These are phyloP conservation scores for Decorospora gaudefroyi DNA, from an alignment of 2,329 filamentous ascomycete species.

Conservation along the genomic window DNA sequence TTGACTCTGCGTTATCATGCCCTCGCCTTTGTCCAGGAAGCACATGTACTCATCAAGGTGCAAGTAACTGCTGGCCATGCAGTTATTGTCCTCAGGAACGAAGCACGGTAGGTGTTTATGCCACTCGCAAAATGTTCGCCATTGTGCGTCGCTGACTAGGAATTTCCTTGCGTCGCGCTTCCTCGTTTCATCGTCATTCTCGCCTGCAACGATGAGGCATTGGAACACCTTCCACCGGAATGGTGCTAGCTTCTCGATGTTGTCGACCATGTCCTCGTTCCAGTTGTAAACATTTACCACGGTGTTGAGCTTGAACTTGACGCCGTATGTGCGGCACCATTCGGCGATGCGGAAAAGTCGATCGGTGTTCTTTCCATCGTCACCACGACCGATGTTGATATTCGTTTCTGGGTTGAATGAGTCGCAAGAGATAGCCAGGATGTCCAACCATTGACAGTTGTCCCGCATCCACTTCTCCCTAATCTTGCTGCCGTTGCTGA, in stretches of 20 bases:
- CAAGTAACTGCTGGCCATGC: conserved; percentile 6
- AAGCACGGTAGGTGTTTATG: not conserved
- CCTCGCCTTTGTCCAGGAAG: conserved; percentile 6
- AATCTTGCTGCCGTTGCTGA: conserved; percentile 7
- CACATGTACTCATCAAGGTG: conserved; percentile 9
- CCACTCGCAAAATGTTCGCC: conserved; percentile 2
- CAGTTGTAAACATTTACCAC: conserved; percentile 7
- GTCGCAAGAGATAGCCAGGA: conserved; percentile 9
- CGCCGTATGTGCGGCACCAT: conserved; percentile 1
- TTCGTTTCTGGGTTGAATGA: conserved; percentile 8
- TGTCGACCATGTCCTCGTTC: conserved; percentile 7
- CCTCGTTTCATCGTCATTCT: conserved; percentile 2
- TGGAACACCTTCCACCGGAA: conserved; percentile 12
- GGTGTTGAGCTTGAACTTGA: conserved; percentile 12
- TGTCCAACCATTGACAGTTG: conserved; percentile 6
- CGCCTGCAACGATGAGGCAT: conserved; percentile 8
- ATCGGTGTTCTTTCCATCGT: not conserved
- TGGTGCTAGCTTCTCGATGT: conserved; percentile 6
- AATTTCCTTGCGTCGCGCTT: conserved; percentile 7
- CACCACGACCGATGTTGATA: conserved; percentile 7
- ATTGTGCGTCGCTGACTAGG: conserved; percentile 4
- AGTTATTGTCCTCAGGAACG: conserved; percentile 4
- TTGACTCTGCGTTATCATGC: not conserved
- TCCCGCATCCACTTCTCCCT: conserved; percentile 3
- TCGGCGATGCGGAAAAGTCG: conserved; percentile 1